Percentiles rank a stretch among this genome's conserved stretches.
These are phyloP conservation scores for Epichloe baconii DNA, from an alignment of 2,329 filamentous ascomycete species.

Conservation along the genomic window DNA sequence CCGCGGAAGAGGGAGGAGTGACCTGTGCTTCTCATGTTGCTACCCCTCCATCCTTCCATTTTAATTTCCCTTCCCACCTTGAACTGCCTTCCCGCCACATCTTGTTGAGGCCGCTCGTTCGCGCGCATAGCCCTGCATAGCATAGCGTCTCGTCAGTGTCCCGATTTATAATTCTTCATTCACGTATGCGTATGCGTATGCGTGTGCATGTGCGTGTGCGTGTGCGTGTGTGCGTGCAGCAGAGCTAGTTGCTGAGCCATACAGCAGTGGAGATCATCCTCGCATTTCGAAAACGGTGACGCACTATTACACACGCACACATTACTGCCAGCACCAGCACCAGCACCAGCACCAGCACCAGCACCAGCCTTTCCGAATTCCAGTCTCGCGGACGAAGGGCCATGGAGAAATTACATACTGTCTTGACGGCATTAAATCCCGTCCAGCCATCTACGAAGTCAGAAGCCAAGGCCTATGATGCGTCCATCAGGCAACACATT, in stretches of 20 bases:
- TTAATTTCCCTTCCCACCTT: too few species aligned
- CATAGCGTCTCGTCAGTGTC: too few species aligned
- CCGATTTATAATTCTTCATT: too few species aligned
- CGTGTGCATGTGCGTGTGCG: neutral
- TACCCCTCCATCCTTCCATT: neutral
- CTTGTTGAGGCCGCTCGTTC: too few species aligned
- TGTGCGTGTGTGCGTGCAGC: too few species aligned
- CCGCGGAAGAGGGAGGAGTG: too few species aligned
- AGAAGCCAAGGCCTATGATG: constrained; percentile 1
- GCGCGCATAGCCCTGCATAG: too few species aligned
- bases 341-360: neutral
- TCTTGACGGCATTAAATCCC: constrained; percentile 1
- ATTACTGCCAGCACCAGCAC: neutral
- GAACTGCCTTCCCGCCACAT: too few species aligned
- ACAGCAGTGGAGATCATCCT: neutral
- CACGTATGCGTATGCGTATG: neutral
- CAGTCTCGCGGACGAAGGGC: neutral
- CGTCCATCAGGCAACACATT: constrained; percentile 4
- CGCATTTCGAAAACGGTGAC: neutral
- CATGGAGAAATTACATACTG: constrained; percentile 2
- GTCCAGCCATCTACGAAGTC: neutral
- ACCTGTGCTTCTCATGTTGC: neutral
- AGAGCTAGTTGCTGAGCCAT: neutral
- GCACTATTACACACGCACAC: neutral
- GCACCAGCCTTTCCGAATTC: neutral